Evolutionary conservation across 345 rosid genomes (phyloP), one percentile per base, ranked within the genome.

Genomic region (Linum lewisii): DNA sequence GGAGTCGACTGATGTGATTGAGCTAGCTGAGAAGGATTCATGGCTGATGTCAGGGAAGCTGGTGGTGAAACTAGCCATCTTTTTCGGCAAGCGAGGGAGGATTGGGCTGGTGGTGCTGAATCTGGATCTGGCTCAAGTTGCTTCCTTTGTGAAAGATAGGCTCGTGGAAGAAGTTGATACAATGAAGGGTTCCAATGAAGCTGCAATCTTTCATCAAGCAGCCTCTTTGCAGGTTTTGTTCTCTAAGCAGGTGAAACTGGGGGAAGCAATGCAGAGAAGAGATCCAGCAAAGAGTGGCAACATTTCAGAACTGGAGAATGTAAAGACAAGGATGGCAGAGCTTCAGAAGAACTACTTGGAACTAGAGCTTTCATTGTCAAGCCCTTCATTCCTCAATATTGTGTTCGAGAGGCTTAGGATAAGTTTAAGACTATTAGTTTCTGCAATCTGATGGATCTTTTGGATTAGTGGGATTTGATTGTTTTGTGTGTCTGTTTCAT

Each of bases 401-500:
- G 84, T 87, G 38, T 94, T 96, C n/a, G 97, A 94, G 32, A 87
- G 99, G 80, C 96, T 90, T 93, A 94, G 99, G 95, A 87, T 78
- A 89, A 93, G 83, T 97, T 89, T 64, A 54, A 8, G 7, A 5
- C 5, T n/a, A n/a, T n/a, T n/a, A n/a, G n/a, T n/a, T n/a, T n/a
- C n/a, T n/a, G n/a, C n/a, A n/a, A n/a, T n/a, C n/a, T n/a, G n/a
- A n/a, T n/a, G n/a, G n/a, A n/a, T n/a, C n/a, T n/a, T n/a, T n/a
- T n/a, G n/a, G n/a, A n/a, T 29, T 29, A 26, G 34, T 29, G 7
- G 7, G 34, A 29, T 29, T 29, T 29, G 1, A 29, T n/a, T 29
- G 34, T 52, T 26, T 54, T 59, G 57, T 29, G 34, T 29, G 34
- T 26, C 3, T 29, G 34, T 29, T 54, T 64, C 80, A 93, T n/a